Percentiles rank a stretch among this genome's conserved stretches.
phyloP scores from a whole-genome alignment of 306 rosid genomes.

The Glycine latifolia region DNA sequence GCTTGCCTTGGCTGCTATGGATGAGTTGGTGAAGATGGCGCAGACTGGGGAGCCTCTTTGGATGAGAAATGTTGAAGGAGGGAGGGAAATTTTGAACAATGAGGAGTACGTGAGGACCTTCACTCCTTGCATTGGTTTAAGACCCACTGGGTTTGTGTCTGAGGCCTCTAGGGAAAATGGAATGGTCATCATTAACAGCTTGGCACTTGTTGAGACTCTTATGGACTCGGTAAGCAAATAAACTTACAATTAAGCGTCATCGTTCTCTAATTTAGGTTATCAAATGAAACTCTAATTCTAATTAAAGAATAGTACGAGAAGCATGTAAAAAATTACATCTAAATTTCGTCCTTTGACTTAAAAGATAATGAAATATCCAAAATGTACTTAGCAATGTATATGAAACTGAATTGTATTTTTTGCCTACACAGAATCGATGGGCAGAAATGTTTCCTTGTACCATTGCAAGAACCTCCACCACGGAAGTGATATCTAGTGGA shows the following conservation, averaged over 20 bases:
- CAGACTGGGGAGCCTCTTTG: slow-evolving; percentile 86
- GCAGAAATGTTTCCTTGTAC: slow-evolving; percentile 91
- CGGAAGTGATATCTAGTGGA: slow-evolving; percentile 81
- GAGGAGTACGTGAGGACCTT: slow-evolving; percentile 79
- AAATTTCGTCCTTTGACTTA: neutral
- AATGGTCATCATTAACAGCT: slow-evolving; percentile 85
- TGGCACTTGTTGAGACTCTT: slow-evolving; percentile 87
- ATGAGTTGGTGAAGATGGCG: slow-evolving; percentile 87
- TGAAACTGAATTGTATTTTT: neutral
- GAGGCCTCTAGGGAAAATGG: slow-evolving; percentile 93
- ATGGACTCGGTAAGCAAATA: slow-evolving; percentile 76
- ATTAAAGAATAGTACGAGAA: neutral
- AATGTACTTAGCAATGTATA: neutral
- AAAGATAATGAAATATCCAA: neutral
- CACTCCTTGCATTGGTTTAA: slow-evolving; percentile 86
- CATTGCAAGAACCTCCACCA: slow-evolving; percentile 79
- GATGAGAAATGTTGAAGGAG: slow-evolving; percentile 77
- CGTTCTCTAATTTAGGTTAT: neutral
- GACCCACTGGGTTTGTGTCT: slow-evolving; percentile 76
- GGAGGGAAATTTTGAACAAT: slow-evolving; percentile 75
- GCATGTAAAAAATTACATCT: neutral
- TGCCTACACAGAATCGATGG: slow-evolving; percentile 73
- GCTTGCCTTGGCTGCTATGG: slow-evolving; percentile 96
- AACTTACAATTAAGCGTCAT: no score
- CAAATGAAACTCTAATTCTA: neutral